Evolutionary conservation across 2,329 filamentous ascomycete genomes (phyloP).

Genomic region (Ophiostoma novo-ulmi): DNA sequence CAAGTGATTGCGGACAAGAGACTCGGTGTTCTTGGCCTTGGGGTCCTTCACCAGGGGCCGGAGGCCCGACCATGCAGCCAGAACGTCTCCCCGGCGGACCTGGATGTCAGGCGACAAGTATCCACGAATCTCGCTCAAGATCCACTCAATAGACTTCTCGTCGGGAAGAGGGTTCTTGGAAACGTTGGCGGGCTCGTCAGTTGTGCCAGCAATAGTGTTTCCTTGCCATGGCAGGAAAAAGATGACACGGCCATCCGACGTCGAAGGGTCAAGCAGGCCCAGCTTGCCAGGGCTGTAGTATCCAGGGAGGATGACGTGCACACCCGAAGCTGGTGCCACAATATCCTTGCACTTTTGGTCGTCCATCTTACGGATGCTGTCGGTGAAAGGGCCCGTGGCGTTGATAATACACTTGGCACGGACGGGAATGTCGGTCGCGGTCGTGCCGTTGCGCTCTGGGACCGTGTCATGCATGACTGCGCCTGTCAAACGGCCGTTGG

Average conservation of each 20-base stretch:
- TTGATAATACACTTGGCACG: conserved; percentile 77
- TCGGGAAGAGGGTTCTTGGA: conserved; percentile 65
- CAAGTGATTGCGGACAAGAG: conserved; percentile 75
- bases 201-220: conserved; percentile 79
- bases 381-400: conserved; percentile 75
- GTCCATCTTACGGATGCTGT: conserved; percentile 75
- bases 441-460: conserved; percentile 45
- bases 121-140: conserved; percentile 69
- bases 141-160: conserved; percentile 76
- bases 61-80: conserved; percentile 73
- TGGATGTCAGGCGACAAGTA: conserved; percentile 71
- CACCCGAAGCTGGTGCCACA: conserved; percentile 72
- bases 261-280: conserved; percentile 74
- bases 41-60: conserved; percentile 75
- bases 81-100: conserved; percentile 67
- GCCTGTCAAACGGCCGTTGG: conserved; percentile 62
- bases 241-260: conserved; percentile 79
- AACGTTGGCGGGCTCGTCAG: conserved; percentile 66
- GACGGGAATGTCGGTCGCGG: conserved; percentile 58
- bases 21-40: conserved; percentile 74
- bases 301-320: conserved; percentile 76
- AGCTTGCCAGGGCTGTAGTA: conserved; percentile 74
- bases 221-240: conserved; percentile 86
- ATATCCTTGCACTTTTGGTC: conserved; percentile 66
- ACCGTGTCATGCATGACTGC: conserved; percentile 62